Percentiles rank a stretch among this genome's conserved stretches.
Conservation (phyloP, 768 basidiomycete genomes). For the Trametes elegans region DNA sequence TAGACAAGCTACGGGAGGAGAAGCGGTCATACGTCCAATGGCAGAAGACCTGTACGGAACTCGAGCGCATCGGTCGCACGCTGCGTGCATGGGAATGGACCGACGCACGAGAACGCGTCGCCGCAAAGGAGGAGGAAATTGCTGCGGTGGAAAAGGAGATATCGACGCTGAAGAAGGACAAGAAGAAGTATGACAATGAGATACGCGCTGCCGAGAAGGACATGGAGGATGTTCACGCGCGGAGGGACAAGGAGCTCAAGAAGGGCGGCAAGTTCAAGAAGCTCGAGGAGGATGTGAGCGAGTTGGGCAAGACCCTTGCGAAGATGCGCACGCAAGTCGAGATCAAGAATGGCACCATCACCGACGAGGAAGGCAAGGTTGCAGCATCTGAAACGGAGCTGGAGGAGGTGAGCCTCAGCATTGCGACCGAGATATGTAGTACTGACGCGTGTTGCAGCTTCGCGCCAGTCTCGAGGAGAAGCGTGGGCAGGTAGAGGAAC, state of each 20-base stretch:
- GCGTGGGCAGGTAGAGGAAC: constrained; percentile 51
- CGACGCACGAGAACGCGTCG: constrained; percentile 50
- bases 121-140: constrained; percentile 57
- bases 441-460: constrained; percentile 42
- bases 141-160: constrained; percentile 48
- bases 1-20: constrained; percentile 86
- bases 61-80: constrained; percentile 80
- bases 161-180: constrained; percentile 43
- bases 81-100: constrained; percentile 90
- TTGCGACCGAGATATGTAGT: neutral
- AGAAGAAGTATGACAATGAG: constrained; percentile 52
- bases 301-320: constrained; percentile 74
- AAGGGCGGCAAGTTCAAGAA: constrained; percentile 93
- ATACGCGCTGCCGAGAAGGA: constrained; percentile 66
- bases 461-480: constrained; percentile 57
- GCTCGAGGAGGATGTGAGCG: constrained; percentile 76
- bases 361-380: constrained; percentile 72
- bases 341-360: constrained; percentile 69
- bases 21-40: constrained; percentile 87
- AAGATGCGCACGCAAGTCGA: constrained; percentile 86
- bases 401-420: constrained; percentile 48
- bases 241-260: constrained; percentile 81
- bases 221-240: constrained; percentile 60
- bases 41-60: constrained; percentile 84
- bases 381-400: constrained; percentile 52